Evolutionary conservation across 345 rosid genomes (phyloP), one percentile per base, ranked within the genome.

Genomic region (Eucalyptus caleyi): DNA sequence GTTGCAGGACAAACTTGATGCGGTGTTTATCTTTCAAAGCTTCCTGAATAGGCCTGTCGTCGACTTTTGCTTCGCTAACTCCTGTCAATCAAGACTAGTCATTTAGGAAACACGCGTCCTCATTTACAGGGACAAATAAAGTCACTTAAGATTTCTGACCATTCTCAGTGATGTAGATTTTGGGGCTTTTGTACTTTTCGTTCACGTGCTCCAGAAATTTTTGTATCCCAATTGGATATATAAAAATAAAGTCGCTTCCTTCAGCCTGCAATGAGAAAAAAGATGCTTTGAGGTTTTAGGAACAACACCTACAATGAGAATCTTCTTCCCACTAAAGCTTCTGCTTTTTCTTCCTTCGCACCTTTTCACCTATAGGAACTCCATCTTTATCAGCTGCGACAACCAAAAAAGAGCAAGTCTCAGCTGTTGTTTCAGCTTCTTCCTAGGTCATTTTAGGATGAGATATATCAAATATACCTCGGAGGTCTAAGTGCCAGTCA

Each of bases 401-500:
- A 53, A 53, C 60, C 23, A 19, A 86, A 86, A 19, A 8, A 24
- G 45, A 62, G 82, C 45, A 37, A 72, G 44, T 37, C 82, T 72
- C 26, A 72, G 82, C 24, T 18, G 82, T 72, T 19, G 15, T 10
- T 37, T 72, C 82, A 18, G 82, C 26, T 10, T 72, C 82, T 72
- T 72, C 26, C 82, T 19, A 19, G 45, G 44, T 32, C 82, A 72
- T 72, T 34, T 14, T 2, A 0, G 7, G 45, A 72, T 72, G 23
- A 69, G 44, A 72, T 9, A 72, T 37, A 72, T 19, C 7, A 62
- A 26, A 62, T 32, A 37, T 72, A 89, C 90, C n/a, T 86, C 14
- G 59, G 16, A 86, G 93, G 53, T 95, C 96, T 26, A 83, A 88
- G 42, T 92, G 93, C 91, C 93, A 95, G 90, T 95, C 90, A n/a